These are phyloP conservation scores for Podospora australis DNA, from an alignment of 495 filamentous ascomycete species.

Conservation along the genomic window DNA sequence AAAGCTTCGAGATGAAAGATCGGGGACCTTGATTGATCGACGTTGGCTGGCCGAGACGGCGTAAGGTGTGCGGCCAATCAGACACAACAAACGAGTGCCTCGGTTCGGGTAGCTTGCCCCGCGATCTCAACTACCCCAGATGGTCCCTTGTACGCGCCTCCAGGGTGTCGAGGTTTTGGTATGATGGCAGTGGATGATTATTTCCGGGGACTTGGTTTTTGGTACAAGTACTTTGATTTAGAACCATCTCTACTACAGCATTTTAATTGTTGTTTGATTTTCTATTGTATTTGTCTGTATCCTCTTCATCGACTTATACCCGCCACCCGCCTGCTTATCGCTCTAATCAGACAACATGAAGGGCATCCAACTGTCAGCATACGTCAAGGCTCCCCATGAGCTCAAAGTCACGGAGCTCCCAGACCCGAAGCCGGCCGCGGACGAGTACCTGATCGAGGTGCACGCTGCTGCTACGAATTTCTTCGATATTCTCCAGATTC, in stretches of 20 bases:
- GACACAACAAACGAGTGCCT: slow-evolving; percentile 4
- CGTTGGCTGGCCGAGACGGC: slow-evolving; percentile 12
- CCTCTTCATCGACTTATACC: background rate
- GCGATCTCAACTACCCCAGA: background rate
- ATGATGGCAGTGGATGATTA: background rate
- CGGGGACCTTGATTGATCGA: slow-evolving; percentile 9
- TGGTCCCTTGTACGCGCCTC: too few relatives aligned
- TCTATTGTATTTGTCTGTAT: background rate
- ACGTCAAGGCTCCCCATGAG: slow-evolving; percentile 76
- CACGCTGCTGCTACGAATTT: slow-evolving; percentile 89
- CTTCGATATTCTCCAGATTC: slow-evolving; percentile 89
- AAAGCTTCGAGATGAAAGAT: background rate
- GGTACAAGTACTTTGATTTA: background rate
- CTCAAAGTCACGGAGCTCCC: slow-evolving; percentile 69
- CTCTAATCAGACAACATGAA: slow-evolving; percentile 50
- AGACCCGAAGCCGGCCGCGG: slow-evolving; percentile 57
- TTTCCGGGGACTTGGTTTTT: slow-evolving; percentile 1
- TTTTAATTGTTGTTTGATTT: background rate
- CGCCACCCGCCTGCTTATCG: background rate
- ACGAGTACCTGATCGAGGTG: slow-evolving; percentile 83
- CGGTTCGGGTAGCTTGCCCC: slow-evolving; percentile 20
- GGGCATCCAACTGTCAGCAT: slow-evolving; percentile 75
- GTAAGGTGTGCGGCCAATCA: slow-evolving; percentile 26
- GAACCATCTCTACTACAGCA: background rate
- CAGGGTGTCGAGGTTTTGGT: background rate